Evolutionary conservation across 768 basidiomycete genomes (phyloP).

Genomic region (Tremella yokohamensis): DNA sequence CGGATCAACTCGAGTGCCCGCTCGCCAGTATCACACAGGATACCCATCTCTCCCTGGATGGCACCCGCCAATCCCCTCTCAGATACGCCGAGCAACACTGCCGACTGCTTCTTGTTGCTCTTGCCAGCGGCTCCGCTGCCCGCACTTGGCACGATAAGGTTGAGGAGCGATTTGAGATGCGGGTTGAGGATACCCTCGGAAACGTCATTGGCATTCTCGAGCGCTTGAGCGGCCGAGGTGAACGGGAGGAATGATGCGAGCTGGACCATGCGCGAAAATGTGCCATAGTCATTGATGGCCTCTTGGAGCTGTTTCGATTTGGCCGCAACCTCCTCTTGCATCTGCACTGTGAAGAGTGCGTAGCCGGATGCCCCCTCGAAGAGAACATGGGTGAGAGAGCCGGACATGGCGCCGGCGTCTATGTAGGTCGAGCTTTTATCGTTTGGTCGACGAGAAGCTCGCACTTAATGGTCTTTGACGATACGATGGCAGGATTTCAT

Average conservation of each 20-base stretch:
- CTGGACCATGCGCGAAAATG: constrained; percentile 88
- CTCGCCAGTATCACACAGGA: constrained; percentile 78
- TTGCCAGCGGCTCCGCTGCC: constrained; percentile 23
- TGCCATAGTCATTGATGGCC: constrained; percentile 77
- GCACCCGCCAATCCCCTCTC: constrained; percentile 70
- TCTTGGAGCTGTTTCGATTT: constrained; percentile 74
- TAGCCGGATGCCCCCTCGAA: constrained; percentile 94
- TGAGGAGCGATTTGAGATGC: constrained; percentile 33
- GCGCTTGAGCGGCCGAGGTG: constrained; percentile 84
- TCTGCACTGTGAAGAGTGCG: constrained; percentile 82
- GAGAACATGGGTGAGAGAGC: constrained; percentile 70
- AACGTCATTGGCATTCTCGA: constrained; percentile 93
- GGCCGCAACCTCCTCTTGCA: constrained; percentile 80
- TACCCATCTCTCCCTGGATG: constrained; percentile 68
- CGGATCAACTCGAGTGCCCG: constrained; percentile 79
- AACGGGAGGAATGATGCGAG: constrained; percentile 89
- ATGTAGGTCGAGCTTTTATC: too few relatives aligned
- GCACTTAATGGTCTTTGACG: too few relatives aligned
- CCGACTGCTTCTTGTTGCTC: constrained; percentile 34
- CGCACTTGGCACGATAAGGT: constrained; percentile 36
- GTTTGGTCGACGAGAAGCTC: too few relatives aligned
- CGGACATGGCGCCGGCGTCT: constrained; percentile 38
- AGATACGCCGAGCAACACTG: constrained; percentile 70
- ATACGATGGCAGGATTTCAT: too few relatives aligned
- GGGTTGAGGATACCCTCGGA: constrained; percentile 70